Conservation (phyloP, 306 rosid genomes). For the Pyrus betulifolia region DNA sequence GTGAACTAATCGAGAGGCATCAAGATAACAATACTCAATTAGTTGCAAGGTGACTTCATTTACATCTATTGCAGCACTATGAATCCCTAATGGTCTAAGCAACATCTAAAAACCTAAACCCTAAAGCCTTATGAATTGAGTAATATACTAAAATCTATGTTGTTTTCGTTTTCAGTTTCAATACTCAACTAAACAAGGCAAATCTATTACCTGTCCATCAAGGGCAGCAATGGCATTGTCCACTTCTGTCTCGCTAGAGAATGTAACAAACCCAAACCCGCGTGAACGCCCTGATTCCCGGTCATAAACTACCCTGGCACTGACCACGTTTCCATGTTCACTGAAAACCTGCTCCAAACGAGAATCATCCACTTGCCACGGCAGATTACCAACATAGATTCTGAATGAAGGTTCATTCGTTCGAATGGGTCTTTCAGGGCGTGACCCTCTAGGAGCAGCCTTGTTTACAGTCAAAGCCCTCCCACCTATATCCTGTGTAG, state of each 20-base stretch:
- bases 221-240: constrained; percentile 74
- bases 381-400: constrained; percentile 27
- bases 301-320: constrained; percentile 59
- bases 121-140: background rate
- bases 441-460: constrained; percentile 42
- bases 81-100: background rate
- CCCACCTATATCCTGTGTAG: constrained; percentile 26
- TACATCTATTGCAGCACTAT: background rate
- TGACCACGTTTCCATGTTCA: constrained; percentile 66
- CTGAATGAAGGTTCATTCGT: constrained; percentile 23
- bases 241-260: constrained; percentile 52
- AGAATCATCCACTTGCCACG: constrained; percentile 55
- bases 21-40: background rate
- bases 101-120: background rate
- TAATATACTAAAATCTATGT: background rate
- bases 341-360: constrained; percentile 71
- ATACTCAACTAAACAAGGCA: background rate
- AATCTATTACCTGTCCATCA: constrained; percentile 68
- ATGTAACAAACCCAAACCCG: constrained; percentile 73
- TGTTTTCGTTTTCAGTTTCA: background rate
- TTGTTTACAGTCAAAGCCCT: constrained; percentile 37
- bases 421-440: constrained; percentile 22
- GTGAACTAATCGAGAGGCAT: background rate
- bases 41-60: background rate
- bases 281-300: constrained; percentile 77